phyloP scores from a whole-genome alignment of 164 flowering plant species.

The Stephania cephalantha region DNA sequence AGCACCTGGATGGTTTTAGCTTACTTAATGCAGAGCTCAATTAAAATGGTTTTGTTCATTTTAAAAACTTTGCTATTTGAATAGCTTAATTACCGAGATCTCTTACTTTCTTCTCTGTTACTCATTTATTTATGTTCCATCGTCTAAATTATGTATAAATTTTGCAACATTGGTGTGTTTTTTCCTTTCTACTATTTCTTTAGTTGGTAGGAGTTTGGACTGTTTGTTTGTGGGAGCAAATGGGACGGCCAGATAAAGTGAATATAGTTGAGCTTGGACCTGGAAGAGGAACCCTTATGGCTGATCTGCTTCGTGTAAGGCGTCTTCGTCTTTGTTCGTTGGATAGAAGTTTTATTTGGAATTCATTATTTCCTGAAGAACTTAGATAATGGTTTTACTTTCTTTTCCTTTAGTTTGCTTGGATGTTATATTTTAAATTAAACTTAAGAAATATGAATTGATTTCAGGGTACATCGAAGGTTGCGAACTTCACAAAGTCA shows the following conservation, averaged over 20 bases:
- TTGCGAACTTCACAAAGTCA: conserved; percentile 63
- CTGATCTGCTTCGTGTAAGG: conserved; percentile 90
- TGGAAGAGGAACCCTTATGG: conserved; percentile 98
- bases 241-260: conserved; percentile 80
- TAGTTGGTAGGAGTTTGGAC: conserved; percentile 97
- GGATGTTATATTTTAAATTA: neutral
- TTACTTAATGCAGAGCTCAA: neutral
- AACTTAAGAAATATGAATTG: conserved; percentile 10
- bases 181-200: neutral
- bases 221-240: conserved; percentile 97
- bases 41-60: neutral
- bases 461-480: conserved; percentile 76
- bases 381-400: neutral
- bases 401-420: neutral
- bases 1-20: neutral
- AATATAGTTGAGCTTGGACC: conserved; percentile 94
- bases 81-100: neutral
- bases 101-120: neutral
- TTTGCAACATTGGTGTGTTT: neutral
- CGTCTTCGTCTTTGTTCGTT: neutral
- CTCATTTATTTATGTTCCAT: neutral
- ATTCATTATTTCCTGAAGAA: neutral
- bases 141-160: neutral
- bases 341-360: neutral
- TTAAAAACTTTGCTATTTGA: neutral